phyloP scores from a whole-genome alignment of 306 rosid genomes.

The Sphenostylis stenocarpa region DNA sequence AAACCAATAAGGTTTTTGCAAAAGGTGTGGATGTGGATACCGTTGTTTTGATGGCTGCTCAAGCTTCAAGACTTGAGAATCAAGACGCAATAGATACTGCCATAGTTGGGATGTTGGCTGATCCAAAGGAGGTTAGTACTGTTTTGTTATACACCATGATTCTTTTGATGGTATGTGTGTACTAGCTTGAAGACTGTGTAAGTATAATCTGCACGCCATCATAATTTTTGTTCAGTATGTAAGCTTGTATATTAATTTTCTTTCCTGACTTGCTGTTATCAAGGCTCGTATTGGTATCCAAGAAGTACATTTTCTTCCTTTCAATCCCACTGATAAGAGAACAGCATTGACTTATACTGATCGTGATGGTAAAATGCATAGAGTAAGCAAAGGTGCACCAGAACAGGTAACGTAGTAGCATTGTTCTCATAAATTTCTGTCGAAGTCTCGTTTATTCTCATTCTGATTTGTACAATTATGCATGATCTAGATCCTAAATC shows the following conservation, averaged over 20 bases:
- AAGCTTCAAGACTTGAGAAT: constrained; percentile 86
- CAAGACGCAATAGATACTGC: constrained; percentile 94
- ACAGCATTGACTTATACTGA: constrained; percentile 89
- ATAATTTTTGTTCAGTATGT: not conserved
- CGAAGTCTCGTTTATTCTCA: constrained; percentile 18
- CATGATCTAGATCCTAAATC: constrained; percentile 67
- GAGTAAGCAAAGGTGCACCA: constrained; percentile 96
- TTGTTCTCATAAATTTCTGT: not conserved
- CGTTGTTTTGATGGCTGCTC: constrained; percentile 91
- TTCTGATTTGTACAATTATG: not conserved
- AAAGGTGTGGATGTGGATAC: constrained; percentile 85
- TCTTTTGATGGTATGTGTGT: not conserved
- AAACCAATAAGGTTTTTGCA: constrained; percentile 57
- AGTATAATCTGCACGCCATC: not conserved
- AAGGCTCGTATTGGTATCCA: constrained; percentile 89
- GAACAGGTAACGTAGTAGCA: constrained; percentile 64
- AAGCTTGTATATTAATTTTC: not conserved
- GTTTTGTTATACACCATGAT: not conserved
- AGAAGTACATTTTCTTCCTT: constrained; percentile 92
- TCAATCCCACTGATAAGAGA: constrained; percentile 90
- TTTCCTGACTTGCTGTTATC: constrained; percentile 27
- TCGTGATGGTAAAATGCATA: constrained; percentile 71
- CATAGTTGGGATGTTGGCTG: constrained; percentile 90
- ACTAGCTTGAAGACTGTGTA: not conserved
- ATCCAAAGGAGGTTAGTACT: constrained; percentile 77